phyloP scores from a whole-genome alignment of 2,329 filamentous ascomycete species.

The Exophiala bonariae region DNA sequence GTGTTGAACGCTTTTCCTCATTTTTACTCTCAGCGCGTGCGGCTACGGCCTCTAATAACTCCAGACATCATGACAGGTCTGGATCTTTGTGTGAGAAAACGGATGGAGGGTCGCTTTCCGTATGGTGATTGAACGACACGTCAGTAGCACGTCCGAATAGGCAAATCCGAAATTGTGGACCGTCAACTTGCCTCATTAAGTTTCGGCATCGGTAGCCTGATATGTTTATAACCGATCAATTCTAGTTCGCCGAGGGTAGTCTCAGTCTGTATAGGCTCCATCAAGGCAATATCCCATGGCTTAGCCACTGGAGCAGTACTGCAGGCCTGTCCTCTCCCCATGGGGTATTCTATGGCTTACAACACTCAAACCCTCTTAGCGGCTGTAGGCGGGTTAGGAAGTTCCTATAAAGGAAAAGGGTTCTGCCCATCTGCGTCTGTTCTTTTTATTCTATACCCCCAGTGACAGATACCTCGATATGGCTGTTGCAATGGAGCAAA shows the following conservation, averaged over 20 bases:
- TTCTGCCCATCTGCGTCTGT: neutral
- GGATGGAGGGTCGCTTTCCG: neutral
- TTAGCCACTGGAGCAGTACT: neutral
- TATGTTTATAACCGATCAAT: conserved; percentile 2
- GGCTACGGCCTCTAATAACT: neutral
- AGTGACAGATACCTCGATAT: conserved; percentile 3
- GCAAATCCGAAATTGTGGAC: conserved; percentile 8
- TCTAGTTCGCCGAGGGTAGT: conserved; percentile 3
- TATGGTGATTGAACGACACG: neutral
- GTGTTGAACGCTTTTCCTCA: neutral
- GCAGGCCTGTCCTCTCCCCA: conserved; percentile 2
- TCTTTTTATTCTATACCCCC: conserved; percentile 1
- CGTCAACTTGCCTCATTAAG: neutral
- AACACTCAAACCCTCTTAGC: neutral
- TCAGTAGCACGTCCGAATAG: conserved; percentile 5
- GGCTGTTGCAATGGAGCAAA: conserved; percentile 1
- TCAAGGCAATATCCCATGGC: neutral
- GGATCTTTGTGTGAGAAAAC: neutral
- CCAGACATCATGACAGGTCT: neutral
- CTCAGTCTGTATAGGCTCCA: conserved; percentile 1
- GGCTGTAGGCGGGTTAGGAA: neutral
- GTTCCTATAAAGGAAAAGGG: neutral
- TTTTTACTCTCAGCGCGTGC: neutral
- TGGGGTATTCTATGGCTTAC: conserved; percentile 5
- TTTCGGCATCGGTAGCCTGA: conserved; percentile 7